Base-by-base conservation (phyloP, 2,329 filamentous ascomycete genomes). In the Pestalotiopsis sp. region DNA sequence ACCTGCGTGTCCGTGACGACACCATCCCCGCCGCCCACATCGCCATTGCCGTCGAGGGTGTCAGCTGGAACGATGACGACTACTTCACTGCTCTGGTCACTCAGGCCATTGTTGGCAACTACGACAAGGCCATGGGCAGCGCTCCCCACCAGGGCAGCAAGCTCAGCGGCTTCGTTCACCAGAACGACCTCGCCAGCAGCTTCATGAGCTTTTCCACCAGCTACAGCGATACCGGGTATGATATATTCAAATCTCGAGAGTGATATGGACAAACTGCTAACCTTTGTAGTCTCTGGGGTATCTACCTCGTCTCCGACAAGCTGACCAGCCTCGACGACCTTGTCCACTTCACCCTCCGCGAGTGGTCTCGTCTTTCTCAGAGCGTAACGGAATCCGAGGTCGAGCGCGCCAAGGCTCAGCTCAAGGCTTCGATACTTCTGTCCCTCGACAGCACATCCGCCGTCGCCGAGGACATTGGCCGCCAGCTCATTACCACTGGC, bases 201-300 rank as follows among this genome's bases (percentile, higher is more conserved):
- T 99, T 98, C 89, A 99, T 99, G 97, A 97, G 93, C 86, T 99
- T 99, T 86, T 98, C 94, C 73, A 99, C 96, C 74, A 97, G 94
- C 88, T 99, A 99, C 86, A 98, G 94, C 79, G 96, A 99, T 82
- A 99, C 96, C 81, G 96, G 94, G 94, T 97, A 89, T 83, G 91
- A 81, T 11, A 2, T 4, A 6, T 9, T 9, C 24, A 14, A 14
- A 76, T 78, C 73, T 80, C 68, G 64, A 67, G 55, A 22, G 20
- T 17, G 10, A 6, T 13, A 14, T 13, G 59, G 4, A 11, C 22
- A 38, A 13, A 7, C 48, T 68, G 72, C 79, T 82, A 77, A 82
- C 61, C 24, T 59, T 30, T 68, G 30, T 76, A 97, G 96, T 88
- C 93, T 99, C 75, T 99, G 96, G 96, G 96, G 96, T 85, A 98